phyloP scores from a whole-genome alignment of 2,329 filamentous ascomycete species.

The Stachybotrys elegans region DNA sequence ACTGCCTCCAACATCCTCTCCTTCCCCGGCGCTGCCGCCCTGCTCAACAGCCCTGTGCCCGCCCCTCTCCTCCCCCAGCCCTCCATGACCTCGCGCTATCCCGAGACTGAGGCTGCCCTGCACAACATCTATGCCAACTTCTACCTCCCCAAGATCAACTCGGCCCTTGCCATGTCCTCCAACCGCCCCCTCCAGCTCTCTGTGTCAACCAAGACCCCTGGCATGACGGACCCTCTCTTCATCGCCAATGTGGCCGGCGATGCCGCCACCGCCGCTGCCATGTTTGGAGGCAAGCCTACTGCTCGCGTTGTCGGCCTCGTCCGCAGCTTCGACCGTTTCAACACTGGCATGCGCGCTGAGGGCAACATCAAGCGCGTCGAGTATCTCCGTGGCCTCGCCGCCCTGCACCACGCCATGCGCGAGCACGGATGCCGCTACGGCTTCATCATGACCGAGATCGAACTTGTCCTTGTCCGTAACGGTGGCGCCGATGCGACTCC shows the following conservation, averaged over 20 bases:
- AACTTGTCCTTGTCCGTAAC: constrained; percentile 83
- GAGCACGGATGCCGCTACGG: constrained; percentile 91
- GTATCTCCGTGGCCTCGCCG: constrained; percentile 81
- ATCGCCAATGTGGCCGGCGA: constrained; percentile 58
- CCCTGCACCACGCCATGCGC: constrained; percentile 87
- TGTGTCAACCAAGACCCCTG: constrained; percentile 27
- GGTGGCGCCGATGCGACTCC: constrained; percentile 67
- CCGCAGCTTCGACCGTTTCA: constrained; percentile 90
- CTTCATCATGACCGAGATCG: constrained; percentile 94
- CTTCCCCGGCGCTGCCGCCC: constrained; percentile 65
- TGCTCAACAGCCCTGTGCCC: constrained; percentile 67
- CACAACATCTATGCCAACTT: constrained; percentile 70
- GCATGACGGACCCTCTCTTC: constrained; percentile 54
- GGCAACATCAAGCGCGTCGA: constrained; percentile 79
- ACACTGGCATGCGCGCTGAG: constrained; percentile 87
- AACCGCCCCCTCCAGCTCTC: constrained; percentile 55
- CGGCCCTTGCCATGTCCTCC: constrained; percentile 72
- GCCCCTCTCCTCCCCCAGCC: constrained; percentile 56
- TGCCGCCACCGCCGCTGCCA: constrained; percentile 48
- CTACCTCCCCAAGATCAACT: constrained; percentile 83
- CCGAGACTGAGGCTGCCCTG: constrained; percentile 73
- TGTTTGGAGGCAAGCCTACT: constrained; percentile 42
- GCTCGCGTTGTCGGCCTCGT: constrained; percentile 75
- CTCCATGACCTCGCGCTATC: constrained; percentile 54
- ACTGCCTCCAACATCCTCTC: constrained; percentile 64